Evolutionary conservation across 2,329 filamentous ascomycete genomes (phyloP).

Genomic region (Cyphellophora europaea): DNA sequence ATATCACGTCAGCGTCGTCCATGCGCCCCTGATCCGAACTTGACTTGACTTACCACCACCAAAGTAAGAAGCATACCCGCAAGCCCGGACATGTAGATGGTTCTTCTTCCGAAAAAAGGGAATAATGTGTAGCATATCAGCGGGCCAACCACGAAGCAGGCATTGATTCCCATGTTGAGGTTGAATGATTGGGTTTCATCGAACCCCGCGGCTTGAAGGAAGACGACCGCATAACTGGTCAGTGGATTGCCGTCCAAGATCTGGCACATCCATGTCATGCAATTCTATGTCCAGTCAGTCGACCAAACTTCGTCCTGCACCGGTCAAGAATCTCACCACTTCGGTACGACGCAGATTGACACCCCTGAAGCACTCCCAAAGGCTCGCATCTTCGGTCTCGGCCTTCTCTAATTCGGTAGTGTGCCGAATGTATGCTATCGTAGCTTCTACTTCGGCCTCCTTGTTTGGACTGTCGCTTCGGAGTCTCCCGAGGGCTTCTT

Average conservation of each 20-base stretch:
- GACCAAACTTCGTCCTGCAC: too few species aligned
- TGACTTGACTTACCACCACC: too few species aligned
- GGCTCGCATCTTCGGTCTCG: conserved; percentile 15
- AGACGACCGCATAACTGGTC: conserved; percentile 25
- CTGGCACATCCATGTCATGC: conserved; percentile 4
- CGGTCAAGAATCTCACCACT: conserved; percentile 24
- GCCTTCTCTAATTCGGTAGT: conserved; percentile 24
- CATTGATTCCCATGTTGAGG: conserved; percentile 29
- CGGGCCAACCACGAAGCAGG: conserved; percentile 29
- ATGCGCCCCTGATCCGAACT: too few species aligned
- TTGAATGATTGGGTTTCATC: conserved; percentile 27
- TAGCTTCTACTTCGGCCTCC: conserved; percentile 19
- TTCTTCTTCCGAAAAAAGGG: conserved; percentile 29
- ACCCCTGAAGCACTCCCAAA: conserved; percentile 31
- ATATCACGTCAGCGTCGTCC: too few species aligned
- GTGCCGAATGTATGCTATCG: conserved; percentile 27
- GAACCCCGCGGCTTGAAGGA: conserved; percentile 30
- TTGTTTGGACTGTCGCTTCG: conserved; percentile 16
- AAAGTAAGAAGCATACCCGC: conserved; percentile 29
- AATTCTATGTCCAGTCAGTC: too few species aligned
- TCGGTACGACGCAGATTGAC: conserved; percentile 34
- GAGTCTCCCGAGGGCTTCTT: conserved; percentile 22
- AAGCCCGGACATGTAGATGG: conserved; percentile 31
- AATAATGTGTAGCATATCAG: conserved; percentile 32
- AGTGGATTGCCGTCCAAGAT: conserved; percentile 4